Base-by-base conservation (phyloP, 2,329 filamentous ascomycete species). In the Chrysoporthe deuterocubensis region DNA sequence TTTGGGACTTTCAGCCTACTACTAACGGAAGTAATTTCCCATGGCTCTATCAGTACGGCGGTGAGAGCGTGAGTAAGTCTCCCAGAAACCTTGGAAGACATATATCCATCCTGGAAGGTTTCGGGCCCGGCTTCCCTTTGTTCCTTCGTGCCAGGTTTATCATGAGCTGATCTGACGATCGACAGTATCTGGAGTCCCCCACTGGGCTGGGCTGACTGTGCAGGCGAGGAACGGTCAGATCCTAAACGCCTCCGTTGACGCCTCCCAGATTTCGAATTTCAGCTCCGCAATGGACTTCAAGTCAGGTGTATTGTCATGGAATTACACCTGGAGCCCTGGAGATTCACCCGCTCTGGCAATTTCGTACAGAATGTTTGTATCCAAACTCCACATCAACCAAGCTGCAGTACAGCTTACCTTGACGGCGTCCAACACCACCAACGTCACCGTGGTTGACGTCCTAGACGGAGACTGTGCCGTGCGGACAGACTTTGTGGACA, bases 381-480 rank as follows among this genome's bases (percentile, higher is more conserved):
- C 90, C 77, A 90, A 90, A 75, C 77, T 90, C 61, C 78, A 86
- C 64, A 80, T 90, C 72, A 90, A 89, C 70, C 84, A 87, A 37
- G 73, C 70, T 21, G 72, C 70, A 26, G 72, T 92, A 3, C 84
- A 86, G 68, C 75, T 91, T 70, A 83, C 85, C 34, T 83, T 92
- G 21, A 86, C 83, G 1, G 78, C 90, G 1, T 82, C 82, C 0
- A 75, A 74, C 8, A 82, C 88, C 72, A 73, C 81, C 2, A 82
- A 87, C 65, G 86, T 84, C 2, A 87, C 84, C 0, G 81, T 92
- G 2, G 87, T 87, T 14, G 91, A 93, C 75, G 80, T 92, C 0
- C 74, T 93, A 4, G 89, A 93, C 71, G 91, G 91, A 0, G 84
- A 86, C 70, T 86, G 87, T 72, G 90, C 91, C n/a, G 86, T 90